Evolutionary conservation across 345 rosid genomes (phyloP).

Genomic region (Brassica cretica): DNA sequence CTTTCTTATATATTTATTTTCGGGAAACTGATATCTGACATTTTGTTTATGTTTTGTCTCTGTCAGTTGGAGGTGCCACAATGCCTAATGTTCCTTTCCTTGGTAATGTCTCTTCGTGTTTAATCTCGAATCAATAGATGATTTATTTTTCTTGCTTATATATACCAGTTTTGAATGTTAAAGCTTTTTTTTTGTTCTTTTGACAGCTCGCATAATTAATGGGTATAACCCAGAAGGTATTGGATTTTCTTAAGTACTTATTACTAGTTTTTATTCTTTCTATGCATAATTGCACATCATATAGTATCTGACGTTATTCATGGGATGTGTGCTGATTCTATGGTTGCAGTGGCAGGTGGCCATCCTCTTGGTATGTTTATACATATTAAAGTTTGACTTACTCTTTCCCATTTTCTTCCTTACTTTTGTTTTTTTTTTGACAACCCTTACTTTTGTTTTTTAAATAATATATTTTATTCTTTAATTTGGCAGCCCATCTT

Average conservation of each 20-base stretch:
- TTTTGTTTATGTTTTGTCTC: conserved; percentile 1
- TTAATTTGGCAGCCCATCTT: conserved; percentile 11
- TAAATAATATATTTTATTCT: not conserved
- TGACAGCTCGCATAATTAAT: conserved; percentile 12
- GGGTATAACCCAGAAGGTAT: conserved; percentile 28
- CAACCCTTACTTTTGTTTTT: not conserved
- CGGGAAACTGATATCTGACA: not conserved
- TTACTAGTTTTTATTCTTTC: not conserved
- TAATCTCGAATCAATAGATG: not conserved
- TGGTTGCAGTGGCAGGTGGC: conserved; percentile 11
- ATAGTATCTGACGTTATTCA: conserved; percentile 6
- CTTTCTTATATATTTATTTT: not conserved
- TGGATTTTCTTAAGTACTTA: not conserved
- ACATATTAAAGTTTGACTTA: not conserved
- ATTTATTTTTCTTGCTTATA: not conserved
- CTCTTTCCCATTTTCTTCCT: not conserved
- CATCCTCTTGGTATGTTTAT: conserved; percentile 18
- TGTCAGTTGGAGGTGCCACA: conserved; percentile 14
- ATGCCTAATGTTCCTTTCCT: conserved; percentile 6
- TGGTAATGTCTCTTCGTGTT: conserved; percentile 1
- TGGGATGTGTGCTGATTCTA: conserved; percentile 18
- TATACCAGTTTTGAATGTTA: not conserved
- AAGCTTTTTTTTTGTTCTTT: not conserved
- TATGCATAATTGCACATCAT: not conserved
- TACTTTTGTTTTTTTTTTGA: not conserved